These are phyloP conservation scores for Emergomyces orientalis DNA, from an alignment of 2,329 filamentous ascomycete genomes.

Conservation along the genomic window DNA sequence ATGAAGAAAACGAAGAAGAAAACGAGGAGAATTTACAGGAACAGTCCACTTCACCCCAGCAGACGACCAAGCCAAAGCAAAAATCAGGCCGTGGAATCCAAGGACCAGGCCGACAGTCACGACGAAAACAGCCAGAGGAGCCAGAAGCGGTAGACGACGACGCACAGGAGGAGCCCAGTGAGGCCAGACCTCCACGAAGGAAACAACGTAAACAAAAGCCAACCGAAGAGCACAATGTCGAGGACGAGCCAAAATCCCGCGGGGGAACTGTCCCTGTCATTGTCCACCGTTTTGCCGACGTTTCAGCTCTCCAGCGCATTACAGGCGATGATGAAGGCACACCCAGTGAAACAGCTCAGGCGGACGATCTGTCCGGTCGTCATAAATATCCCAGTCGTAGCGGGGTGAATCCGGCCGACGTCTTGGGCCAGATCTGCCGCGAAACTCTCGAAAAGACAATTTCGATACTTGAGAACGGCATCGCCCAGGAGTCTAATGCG, in stretches of 20 bases:
- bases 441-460: slow-evolving; percentile 42
- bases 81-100: background rate
- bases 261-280: slow-evolving; percentile 34
- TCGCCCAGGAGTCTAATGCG: slow-evolving; percentile 32
- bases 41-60: background rate
- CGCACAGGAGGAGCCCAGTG: slow-evolving; percentile 15
- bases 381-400: slow-evolving; percentile 26
- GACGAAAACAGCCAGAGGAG: slow-evolving; percentile 4
- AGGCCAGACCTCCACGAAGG: slow-evolving; percentile 1
- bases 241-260: slow-evolving; percentile 13
- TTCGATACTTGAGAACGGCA: slow-evolving; percentile 33
- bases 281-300: slow-evolving; percentile 34
- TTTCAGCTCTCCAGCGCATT: slow-evolving; percentile 23
- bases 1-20: slow-evolving; percentile 14
- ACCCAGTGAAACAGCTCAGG: slow-evolving; percentile 22
- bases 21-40: slow-evolving; percentile 6
- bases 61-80: slow-evolving; percentile 1
- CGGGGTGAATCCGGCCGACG: slow-evolving; percentile 45
- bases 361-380: slow-evolving; percentile 26
- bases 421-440: slow-evolving; percentile 42
- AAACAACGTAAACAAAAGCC: slow-evolving; percentile 5
- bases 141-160: slow-evolving; percentile 12
- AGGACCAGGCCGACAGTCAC: background rate
- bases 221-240: background rate
- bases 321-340: slow-evolving; percentile 17